Base-by-base conservation (phyloP, 2,329 filamentous ascomycete genomes). In the Diaporthe velutina region DNA sequence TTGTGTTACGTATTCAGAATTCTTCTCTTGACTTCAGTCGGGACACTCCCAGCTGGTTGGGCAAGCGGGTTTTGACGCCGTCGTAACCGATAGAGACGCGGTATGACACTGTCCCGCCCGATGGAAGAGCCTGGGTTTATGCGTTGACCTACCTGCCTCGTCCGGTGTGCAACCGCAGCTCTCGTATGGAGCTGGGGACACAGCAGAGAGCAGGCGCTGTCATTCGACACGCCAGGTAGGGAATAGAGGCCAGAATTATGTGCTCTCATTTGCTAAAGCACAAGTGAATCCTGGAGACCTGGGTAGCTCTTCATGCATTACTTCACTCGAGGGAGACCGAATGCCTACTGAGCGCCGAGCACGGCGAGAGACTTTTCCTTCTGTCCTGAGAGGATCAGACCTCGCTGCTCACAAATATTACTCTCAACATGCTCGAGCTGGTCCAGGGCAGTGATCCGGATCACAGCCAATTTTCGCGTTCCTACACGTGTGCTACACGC, bases 281-380 rank as follows among this genome's bases (percentile, higher is more conserved):
- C 19, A 52, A 38, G 15, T 30, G 33, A 30, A 30, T 50, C 3
- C 42, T 67, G 5, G 33, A 30, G 30, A 35, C 3, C 42, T 67
- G 5, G 22, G 42, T 52, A 50, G 42, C 61, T 67, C 61, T 33
- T 50, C 30, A 67, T 67, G 61, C 61, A 50, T 17, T 42, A 25
- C 19, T 67, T 35, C 15, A 42, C 61, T 50, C 48, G 33, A 48
- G 40, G 28, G 60, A n/a, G 55, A 54, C 50, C 28, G 50, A 7
- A 9, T 67, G 45, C 30, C 45, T 22, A 40, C 28, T 35, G 45
- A 64, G 15, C n/a, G 38, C 58, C 58, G n/a, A 61, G 58, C 12
- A 25, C n/a, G 57, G 38, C 58, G 58, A 25, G 45, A 38, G 45
- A 38, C 35, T 52, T 19, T 22, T 30, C 25, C 35, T 38, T 9